Evolutionary conservation across 1,139 yeast genomes (phyloP).

Genomic region (Spathaspora sp.): DNA sequence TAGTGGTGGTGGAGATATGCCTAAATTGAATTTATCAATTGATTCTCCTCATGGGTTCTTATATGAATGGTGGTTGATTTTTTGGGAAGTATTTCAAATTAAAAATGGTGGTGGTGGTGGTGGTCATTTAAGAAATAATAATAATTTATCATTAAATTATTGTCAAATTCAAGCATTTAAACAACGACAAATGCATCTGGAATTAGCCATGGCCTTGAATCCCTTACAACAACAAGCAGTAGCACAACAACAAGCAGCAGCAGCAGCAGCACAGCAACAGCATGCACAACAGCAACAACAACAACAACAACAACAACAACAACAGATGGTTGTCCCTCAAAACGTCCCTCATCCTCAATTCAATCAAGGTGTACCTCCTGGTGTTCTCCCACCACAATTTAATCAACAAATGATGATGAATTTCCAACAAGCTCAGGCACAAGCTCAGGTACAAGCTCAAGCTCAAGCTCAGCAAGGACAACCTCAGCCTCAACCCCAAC

Average conservation of each 20-base stretch:
- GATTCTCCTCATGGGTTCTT: constrained; percentile 87
- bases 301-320: constrained; percentile 14
- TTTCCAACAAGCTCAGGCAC: constrained; percentile 10
- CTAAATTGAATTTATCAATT: constrained; percentile 53
- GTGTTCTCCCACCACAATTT: not conserved
- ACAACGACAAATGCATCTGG: constrained; percentile 59
- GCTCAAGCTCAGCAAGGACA: constrained; percentile 19
- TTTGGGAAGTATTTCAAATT: constrained; percentile 92
- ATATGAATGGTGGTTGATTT: constrained; percentile 95
- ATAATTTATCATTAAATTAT: constrained; percentile 61
- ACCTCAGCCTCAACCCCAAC: constrained; percentile 27
- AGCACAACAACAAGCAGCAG: constrained; percentile 11
- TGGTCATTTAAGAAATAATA: constrained; percentile 38
- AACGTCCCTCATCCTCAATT: constrained; percentile 10
- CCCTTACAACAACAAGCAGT: constrained; percentile 25
- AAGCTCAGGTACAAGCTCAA: not conserved
- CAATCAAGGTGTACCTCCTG: not conserved
- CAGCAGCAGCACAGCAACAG: constrained; percentile 12
- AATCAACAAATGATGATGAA: constrained; percentile 9
- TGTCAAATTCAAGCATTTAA: constrained; percentile 66
- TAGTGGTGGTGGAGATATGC: constrained; percentile 34
- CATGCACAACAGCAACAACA: no score
- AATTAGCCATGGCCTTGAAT: constrained; percentile 16
- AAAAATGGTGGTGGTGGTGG: constrained; percentile 32
- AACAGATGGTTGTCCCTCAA: constrained; percentile 15